phyloP scores from a whole-genome alignment of 345 rosid genomes.

The Psidium friedrichsthalianum region DNA sequence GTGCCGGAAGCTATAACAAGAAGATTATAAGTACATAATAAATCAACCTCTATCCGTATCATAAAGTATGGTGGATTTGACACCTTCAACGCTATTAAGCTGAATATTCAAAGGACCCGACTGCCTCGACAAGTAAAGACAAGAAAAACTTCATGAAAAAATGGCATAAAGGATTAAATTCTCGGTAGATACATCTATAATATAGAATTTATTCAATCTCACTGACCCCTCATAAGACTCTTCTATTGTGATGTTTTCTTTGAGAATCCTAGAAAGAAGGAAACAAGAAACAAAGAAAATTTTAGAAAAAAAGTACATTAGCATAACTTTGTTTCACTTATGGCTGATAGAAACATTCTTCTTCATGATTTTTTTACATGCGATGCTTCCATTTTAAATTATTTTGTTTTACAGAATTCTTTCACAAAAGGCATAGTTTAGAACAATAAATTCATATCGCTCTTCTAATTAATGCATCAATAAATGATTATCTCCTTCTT shows the following conservation, averaged over 20 bases:
- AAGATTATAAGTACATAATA: background rate
- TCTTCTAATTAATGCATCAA: background rate
- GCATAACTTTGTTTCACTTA: background rate
- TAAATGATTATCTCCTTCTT: background rate
- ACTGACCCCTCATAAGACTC: background rate
- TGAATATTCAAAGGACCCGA: background rate
- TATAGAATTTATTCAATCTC: background rate
- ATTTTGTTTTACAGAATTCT: background rate
- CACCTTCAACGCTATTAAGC: background rate
- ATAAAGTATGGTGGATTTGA: background rate
- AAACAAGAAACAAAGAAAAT: background rate
- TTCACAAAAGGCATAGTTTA: background rate
- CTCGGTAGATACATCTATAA: background rate
- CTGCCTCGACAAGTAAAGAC: background rate
- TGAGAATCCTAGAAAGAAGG: background rate
- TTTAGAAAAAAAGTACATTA: background rate
- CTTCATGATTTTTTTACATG: background rate
- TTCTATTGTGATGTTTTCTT: background rate
- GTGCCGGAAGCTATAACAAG: conserved; percentile 24
- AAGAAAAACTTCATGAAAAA: background rate
- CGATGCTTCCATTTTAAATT: background rate
- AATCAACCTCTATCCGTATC: background rate
- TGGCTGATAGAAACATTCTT: background rate
- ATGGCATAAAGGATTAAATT: background rate
- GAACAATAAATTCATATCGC: background rate